phyloP scores from a whole-genome alignment of 2,329 filamentous ascomycete genomes.

The Curvularia eragrostidis region DNA sequence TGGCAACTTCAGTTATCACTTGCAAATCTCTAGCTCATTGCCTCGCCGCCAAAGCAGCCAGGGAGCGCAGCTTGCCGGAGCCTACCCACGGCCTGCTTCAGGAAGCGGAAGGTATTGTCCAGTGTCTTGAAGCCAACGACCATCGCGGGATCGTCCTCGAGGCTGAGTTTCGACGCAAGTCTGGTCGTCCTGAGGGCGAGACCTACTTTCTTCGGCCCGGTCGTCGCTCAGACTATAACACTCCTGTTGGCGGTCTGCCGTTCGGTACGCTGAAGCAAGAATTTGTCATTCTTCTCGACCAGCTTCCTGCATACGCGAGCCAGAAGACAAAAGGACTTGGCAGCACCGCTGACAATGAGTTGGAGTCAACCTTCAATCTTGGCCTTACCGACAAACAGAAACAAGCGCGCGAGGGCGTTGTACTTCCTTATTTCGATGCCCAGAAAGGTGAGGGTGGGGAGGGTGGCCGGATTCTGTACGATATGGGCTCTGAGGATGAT shows the following conservation, averaged over 20 bases:
- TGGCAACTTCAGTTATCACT: constrained; percentile 85
- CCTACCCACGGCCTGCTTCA: constrained; percentile 82
- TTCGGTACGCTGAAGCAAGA: constrained; percentile 55
- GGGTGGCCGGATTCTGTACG: constrained; percentile 91
- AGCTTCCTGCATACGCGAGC: constrained; percentile 63
- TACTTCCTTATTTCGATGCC: constrained; percentile 95
- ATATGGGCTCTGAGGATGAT: constrained; percentile 95
- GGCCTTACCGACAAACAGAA: constrained; percentile 90
- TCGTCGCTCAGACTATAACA: constrained; percentile 26
- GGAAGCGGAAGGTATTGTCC: constrained; percentile 77
- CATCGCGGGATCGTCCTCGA: constrained; percentile 72
- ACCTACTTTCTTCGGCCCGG: constrained; percentile 60
- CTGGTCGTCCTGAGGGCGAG: constrained; percentile 78
- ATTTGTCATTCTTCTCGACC: constrained; percentile 69
- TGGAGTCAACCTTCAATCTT: constrained; percentile 78
- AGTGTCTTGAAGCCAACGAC: constrained; percentile 67
- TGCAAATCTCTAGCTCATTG: constrained; percentile 77
- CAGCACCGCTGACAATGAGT: constrained; percentile 43
- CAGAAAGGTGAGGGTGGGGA: constrained; percentile 80
- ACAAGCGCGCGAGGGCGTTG: constrained; percentile 83
- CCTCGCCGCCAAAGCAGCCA: constrained; percentile 75
- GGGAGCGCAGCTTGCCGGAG: constrained; percentile 74
- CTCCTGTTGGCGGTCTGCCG: constrained; percentile 16
- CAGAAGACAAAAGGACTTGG: constrained; percentile 18
- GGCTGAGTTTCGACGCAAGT: constrained; percentile 85